Evolutionary conservation across 2,329 filamentous ascomycete species (phyloP).

Genomic region (Ceratocystis cacaofunesta): DNA sequence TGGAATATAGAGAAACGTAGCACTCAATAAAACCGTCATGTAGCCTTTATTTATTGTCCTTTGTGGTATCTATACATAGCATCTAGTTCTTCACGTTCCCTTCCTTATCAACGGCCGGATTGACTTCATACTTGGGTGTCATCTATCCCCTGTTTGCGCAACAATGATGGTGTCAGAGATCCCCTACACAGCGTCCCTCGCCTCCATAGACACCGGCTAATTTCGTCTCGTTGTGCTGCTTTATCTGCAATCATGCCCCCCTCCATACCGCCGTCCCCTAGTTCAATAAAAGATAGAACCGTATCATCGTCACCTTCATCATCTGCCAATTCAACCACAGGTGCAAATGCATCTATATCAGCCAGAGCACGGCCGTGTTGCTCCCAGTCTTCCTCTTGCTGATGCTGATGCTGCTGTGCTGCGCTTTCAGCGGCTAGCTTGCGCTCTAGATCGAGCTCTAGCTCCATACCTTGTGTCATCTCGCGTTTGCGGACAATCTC

Average conservation of each 20-base stretch:
- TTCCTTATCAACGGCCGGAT: not conserved
- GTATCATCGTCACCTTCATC: not conserved
- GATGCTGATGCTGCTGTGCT: not conserved
- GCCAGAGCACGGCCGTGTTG: not conserved
- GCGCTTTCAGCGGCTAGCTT: slow-evolving; percentile 11
- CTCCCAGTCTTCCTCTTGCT: not conserved
- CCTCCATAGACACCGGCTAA: not conserved
- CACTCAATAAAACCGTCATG: not conserved
- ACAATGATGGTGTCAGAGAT: not conserved
- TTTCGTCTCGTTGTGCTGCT: not conserved
- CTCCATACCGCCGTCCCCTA: not conserved
- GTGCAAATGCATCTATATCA: slow-evolving; percentile 3
- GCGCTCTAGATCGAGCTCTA: slow-evolving; percentile 9
- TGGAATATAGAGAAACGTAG: too few relatives aligned
- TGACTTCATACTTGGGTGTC: not conserved
- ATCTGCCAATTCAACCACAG: not conserved
- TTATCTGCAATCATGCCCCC: not conserved
- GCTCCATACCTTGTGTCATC: slow-evolving; percentile 2
- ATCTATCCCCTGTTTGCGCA: not conserved
- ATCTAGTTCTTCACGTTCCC: not conserved
- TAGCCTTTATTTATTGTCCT: not conserved
- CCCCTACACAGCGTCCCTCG: not conserved
- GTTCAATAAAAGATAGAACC: not conserved
- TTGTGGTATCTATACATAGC: not conserved
- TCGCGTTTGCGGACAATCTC: slow-evolving; percentile 12